Evolutionary conservation across 78 protist species (phyloP), one percentile per base, ranked within the genome.

Genomic region (Dictyostelium brefeldianum): DNA sequence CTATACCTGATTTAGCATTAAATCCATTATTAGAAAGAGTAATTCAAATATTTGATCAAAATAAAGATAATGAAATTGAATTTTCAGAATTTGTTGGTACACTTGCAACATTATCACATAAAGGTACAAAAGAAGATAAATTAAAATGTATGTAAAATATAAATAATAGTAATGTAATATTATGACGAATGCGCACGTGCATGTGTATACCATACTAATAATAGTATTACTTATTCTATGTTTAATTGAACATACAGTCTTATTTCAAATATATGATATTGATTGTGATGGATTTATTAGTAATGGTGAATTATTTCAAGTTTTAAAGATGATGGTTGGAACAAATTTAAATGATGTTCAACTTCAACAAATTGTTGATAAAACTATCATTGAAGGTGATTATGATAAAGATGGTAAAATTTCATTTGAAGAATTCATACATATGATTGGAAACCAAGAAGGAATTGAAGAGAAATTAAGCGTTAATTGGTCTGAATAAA

Each of bases 321-420:
- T 97, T 59, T 94, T 97, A 22, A 96, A 98, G 83, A 96, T 97
- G 94, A 98, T 98, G 99, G 99, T 98, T 43, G 99, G 99, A 17
- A 81, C 43, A 47, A 98, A 98, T 92, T 83, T 98, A 53, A 89
- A 91, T 62, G 99, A 98, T 64, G 56, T 78, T 4, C 99, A 98
- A 89, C 85, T 98, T 46, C 99, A 98, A 93, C 99, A 98, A 74
- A 98, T 98, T 54, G 99, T 98, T 25, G 99, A 98, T 89, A 98
- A 98, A 96, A 98, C 99, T 43, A 98, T 98, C 89, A 94, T 92
- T 51, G 97, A 97, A 46, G 98, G 97, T 51, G 99, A 98, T 89
- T 20, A 36, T 14, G 97, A 98, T 75, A 81, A 81, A 25, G 98
- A 92, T 75, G 99, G 98, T 17, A 81, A 75, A 64, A 91, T 98